phyloP scores from a whole-genome alignment of 352 stramenopile species.

The Phytophthora sansomeana region DNA sequence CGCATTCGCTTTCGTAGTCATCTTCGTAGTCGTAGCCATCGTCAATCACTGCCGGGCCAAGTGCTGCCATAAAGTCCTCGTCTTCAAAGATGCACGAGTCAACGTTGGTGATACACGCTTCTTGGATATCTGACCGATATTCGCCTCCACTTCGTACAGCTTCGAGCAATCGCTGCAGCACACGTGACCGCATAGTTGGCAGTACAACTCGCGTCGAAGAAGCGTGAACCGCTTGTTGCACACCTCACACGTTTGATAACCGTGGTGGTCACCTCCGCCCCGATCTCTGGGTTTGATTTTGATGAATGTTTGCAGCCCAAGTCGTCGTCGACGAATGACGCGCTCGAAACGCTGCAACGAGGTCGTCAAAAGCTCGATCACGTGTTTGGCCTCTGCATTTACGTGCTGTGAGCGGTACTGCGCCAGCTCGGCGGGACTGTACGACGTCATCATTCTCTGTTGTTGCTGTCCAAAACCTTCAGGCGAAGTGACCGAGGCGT shows the following conservation, averaged over 20 bases:
- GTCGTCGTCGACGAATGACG: conserved; percentile 70
- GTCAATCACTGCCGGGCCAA: conserved; percentile 56
- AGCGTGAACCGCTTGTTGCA: conserved; percentile 59
- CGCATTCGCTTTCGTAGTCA: conserved; percentile 23
- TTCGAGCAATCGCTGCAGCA: conserved; percentile 65
- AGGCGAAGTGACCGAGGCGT: conserved; percentile 55
- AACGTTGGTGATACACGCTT: conserved; percentile 62
- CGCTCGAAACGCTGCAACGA: conserved; percentile 69
- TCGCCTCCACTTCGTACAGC: conserved; percentile 60
- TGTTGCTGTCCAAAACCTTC: conserved; percentile 46
- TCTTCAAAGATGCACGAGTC: conserved; percentile 68
- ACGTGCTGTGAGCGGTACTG: conserved; percentile 52
- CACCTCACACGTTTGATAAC: conserved; percentile 42
- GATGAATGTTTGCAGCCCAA: conserved; percentile 75
- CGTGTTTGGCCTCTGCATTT: conserved; percentile 68
- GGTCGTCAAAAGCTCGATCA: conserved; percentile 63
- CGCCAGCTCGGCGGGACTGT: conserved; percentile 41
- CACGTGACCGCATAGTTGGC: conserved; percentile 63
- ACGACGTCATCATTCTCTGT: conserved; percentile 24
- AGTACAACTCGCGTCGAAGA: conserved; percentile 57
- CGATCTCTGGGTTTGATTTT: conserved; percentile 34
- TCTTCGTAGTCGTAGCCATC: conserved; percentile 29
- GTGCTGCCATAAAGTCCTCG: conserved; percentile 58
- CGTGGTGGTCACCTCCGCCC: conserved; percentile 17
- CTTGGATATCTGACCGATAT: conserved; percentile 52